phyloP scores from a whole-genome alignment of 2,329 filamentous ascomycete species.

The Lasiodiplodia sp. region DNA sequence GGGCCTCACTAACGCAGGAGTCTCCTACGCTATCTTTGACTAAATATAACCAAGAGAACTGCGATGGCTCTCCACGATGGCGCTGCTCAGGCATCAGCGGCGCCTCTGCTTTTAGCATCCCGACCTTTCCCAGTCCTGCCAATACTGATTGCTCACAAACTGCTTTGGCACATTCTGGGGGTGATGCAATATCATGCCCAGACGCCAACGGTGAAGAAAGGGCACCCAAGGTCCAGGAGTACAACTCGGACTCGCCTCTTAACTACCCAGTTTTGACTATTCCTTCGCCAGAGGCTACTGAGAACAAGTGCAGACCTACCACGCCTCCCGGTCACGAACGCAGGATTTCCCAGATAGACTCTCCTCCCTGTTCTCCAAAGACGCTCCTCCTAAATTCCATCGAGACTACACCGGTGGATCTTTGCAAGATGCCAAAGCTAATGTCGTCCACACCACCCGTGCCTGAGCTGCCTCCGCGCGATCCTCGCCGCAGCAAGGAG shows the following conservation, averaged over 20 bases:
- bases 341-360: not conserved
- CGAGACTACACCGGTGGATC: constrained; percentile 2
- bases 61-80: constrained; percentile 24
- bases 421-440: not conserved
- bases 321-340: not conserved
- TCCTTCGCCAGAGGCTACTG: not conserved
- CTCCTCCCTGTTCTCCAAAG: constrained; percentile 50
- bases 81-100: constrained; percentile 37
- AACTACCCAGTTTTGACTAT: constrained; percentile 28
- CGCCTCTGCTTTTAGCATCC: constrained; percentile 45
- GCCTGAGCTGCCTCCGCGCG: constrained; percentile 36
- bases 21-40: constrained; percentile 50
- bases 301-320: not conserved
- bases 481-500: constrained; percentile 31
- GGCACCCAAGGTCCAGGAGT: constrained; percentile 23
- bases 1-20: constrained; percentile 50
- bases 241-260: constrained; percentile 36
- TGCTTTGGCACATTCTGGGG: not conserved
- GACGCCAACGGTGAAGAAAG: too few species aligned
- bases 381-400: constrained; percentile 36
- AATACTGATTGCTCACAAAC: constrained; percentile 3
- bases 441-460: constrained; percentile 32
- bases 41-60: constrained; percentile 35
- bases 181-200: not conserved
- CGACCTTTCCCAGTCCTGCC: constrained; percentile 43